Conservation (phyloP, 2,329 filamentous ascomycete species). For the Botrytis medusae region DNA sequence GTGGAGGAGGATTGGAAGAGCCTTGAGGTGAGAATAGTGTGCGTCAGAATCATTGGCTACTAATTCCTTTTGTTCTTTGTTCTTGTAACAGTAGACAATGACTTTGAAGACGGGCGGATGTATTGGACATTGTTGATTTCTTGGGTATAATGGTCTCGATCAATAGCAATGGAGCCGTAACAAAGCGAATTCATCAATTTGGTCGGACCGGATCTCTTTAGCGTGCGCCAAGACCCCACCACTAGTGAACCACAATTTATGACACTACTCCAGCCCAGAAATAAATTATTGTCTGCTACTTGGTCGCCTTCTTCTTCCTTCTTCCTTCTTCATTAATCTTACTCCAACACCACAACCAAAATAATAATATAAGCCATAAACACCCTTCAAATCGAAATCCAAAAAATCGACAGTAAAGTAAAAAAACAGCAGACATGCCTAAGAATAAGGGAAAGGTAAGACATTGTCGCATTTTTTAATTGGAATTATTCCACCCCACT, state of each 20-base stretch:
- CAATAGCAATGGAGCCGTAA: background rate
- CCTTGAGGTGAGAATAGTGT: background rate
- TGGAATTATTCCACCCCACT: constrained; percentile 1
- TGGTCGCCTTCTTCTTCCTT: background rate
- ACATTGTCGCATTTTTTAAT: background rate
- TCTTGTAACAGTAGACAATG: background rate
- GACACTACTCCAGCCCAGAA: constrained; percentile 8
- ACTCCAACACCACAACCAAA: background rate
- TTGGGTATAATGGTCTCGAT: background rate
- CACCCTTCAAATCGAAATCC: background rate
- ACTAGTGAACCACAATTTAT: constrained; percentile 3
- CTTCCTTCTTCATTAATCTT: background rate
- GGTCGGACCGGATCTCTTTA: background rate
- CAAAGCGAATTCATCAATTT: constrained; percentile 1
- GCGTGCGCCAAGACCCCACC: constrained; percentile 1
- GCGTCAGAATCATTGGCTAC: background rate
- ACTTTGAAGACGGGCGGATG: background rate
- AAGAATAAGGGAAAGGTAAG: constrained; percentile 99
- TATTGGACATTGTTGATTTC: background rate
- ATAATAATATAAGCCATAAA: background rate
- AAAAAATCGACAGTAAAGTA: constrained; percentile 16
- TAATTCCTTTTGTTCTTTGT: background rate
- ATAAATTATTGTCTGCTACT: constrained; percentile 2
- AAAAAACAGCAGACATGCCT: constrained; percentile 65
- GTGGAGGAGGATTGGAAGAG: background rate